These are phyloP conservation scores for Lactarius evosmus DNA, from an alignment of 768 basidiomycete genomes.

Conservation along the genomic window DNA sequence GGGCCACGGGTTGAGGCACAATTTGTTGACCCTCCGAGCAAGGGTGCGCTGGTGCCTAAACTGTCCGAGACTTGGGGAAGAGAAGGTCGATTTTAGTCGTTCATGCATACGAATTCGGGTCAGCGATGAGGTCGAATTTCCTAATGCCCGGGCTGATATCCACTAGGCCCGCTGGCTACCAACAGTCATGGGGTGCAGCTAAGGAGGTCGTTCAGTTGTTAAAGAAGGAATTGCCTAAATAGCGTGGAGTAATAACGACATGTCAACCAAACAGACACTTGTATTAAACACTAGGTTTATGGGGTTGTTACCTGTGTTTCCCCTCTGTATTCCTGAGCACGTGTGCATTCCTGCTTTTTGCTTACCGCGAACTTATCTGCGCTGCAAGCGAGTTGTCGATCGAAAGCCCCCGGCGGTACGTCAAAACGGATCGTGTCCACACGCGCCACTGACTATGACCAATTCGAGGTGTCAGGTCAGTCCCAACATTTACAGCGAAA, in stretches of 20 bases:
- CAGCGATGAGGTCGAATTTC: constrained; percentile 28
- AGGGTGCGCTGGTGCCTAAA: constrained; percentile 28
- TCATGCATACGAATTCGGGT: constrained; percentile 64
- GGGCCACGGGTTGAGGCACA: constrained; percentile 58
- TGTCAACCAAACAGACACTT: not conserved
- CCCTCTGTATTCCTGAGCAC: not conserved
- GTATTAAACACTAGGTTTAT: not conserved
- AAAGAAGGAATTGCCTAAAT: constrained; percentile 20
- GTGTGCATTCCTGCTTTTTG: not conserved
- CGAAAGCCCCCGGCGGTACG: too few species aligned
- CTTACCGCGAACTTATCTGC: not conserved
- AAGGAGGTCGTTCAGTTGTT: constrained; percentile 30
- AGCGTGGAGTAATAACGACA: not conserved
- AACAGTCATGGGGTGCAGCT: constrained; percentile 34
- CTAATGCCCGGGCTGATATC: constrained; percentile 2
- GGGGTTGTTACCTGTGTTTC: not conserved
- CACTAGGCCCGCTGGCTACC: constrained; percentile 33
- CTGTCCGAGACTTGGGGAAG: constrained; percentile 28
- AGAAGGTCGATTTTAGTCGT: constrained; percentile 39
- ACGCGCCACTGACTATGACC: too few species aligned
- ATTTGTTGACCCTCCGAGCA: constrained; percentile 37
- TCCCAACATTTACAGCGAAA: too few species aligned
- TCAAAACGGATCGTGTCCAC: too few species aligned
- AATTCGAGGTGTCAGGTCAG: too few species aligned
- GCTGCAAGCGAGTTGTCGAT: not conserved